Evolutionary conservation across 805 yeast genomes (phyloP).

Genomic region (Metschnikowia proteae): DNA sequence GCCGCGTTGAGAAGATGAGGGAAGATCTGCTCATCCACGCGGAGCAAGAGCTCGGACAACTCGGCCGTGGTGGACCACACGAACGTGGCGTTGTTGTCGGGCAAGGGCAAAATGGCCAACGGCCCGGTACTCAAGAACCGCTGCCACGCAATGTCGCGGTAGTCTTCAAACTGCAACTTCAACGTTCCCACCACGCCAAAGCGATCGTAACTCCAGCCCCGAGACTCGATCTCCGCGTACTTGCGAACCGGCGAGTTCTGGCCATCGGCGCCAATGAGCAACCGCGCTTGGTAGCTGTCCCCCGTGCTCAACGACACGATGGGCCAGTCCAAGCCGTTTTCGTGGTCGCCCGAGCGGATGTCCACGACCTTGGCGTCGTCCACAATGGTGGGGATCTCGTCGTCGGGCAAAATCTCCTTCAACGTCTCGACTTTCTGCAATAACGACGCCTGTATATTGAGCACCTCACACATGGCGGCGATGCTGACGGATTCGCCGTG

Average conservation of each 20-base stretch:
- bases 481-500: conserved; percentile 21
- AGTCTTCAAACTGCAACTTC: conserved; percentile 68
- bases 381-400: conserved; percentile 36
- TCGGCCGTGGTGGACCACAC: conserved; percentile 92
- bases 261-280: conserved; percentile 95
- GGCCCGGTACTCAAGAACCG: conserved; percentile 91
- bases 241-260: conserved; percentile 87
- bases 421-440: conserved; percentile 43
- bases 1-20: conserved; percentile 79
- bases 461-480: conserved; percentile 86
- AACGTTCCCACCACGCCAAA: conserved; percentile 93
- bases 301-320: conserved; percentile 66
- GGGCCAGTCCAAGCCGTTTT: conserved; percentile 63
- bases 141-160: conserved; percentile 82
- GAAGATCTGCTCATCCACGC: conserved; percentile 59
- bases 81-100: conserved; percentile 79
- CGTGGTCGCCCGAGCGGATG: conserved; percentile 34
- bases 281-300: conserved; percentile 55
- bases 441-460: conserved; percentile 77
- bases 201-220: conserved; percentile 89
- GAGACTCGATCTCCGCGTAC: conserved; percentile 73
- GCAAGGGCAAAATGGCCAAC: conserved; percentile 83
- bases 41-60: conserved; percentile 57
- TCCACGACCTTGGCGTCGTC: conserved; percentile 67
- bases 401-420: conserved; percentile 17